Base-by-base conservation (phyloP, 2,329 filamentous ascomycete species). In the Fusarium fracticaudum region DNA sequence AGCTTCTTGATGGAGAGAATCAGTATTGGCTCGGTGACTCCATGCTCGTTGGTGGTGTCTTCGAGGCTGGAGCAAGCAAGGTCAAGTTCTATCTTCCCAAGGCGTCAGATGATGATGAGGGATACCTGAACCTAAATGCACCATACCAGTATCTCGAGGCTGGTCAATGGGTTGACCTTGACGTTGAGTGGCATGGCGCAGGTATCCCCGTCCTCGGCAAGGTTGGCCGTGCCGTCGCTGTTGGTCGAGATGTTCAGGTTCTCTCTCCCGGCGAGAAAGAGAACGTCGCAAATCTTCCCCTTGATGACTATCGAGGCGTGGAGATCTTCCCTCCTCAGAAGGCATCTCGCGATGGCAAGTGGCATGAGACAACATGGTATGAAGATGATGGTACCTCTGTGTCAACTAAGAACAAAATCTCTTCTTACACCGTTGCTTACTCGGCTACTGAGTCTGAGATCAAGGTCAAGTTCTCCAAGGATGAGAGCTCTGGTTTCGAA, bases 11-110 rank as follows among this genome's bases (percentile, higher is more conserved):
- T 37, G 91, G 91, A 13, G 92, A 94, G 74, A 88, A 88, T 8
- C 92, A 94, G 78, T 94, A 91, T 83, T 94, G 91, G 91, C 87
- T 94, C 31, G 92, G 92, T 17, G 90, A 92, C 62, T 85, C 87
- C 0, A 81, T 94, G 14, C 84, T 94, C 2, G 83, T 94, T 13
- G 90, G 90, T 5, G 91, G 92, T 9, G 91, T 94, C 0, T 94
- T 92, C 76, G 87, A 91, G 75, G 83, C 90, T 0, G 90, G 89
- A 8, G 84, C 85, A 4, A 85, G 81, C 29, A 85, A 82, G 17
- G 89, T 88, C 1, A 86, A 83, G 17, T 82, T 94, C 14, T 94
- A 94, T 74, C 86, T 93, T 0, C 92, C 92, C 4, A 81, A 71
- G 57, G 74, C 81, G 89, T 91, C 90, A 2, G 81, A 78, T 2